Percentiles rank a stretch among this genome's conserved stretches.
These are phyloP conservation scores for Botryotinia narcissicola DNA, from an alignment of 2,329 filamentous ascomycete species.

Conservation along the genomic window DNA sequence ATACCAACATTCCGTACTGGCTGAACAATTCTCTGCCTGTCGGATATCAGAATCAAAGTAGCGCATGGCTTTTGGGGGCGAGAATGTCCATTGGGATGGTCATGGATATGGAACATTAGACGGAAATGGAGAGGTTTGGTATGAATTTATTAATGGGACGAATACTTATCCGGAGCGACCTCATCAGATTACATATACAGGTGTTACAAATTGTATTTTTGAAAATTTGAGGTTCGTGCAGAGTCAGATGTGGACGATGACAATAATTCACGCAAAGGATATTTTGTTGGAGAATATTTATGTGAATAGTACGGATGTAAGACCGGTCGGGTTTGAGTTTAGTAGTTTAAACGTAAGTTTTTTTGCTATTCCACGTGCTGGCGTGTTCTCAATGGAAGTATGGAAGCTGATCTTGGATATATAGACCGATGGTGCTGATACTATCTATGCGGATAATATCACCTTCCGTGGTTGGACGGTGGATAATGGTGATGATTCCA, in stretches of 20 bases:
- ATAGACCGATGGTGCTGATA: conserved; percentile 49
- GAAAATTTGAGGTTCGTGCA: conserved; percentile 51
- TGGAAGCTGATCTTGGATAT: conserved; percentile 43
- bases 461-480: conserved; percentile 51
- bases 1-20: conserved; percentile 12
- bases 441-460: conserved; percentile 52
- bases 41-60: conserved; percentile 55
- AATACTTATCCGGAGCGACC: conserved; percentile 51
- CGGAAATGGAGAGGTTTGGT: conserved; percentile 61
- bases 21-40: conserved; percentile 46
- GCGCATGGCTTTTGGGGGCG: conserved; percentile 55
- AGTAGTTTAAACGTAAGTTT: conserved; percentile 15
- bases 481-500: conserved; percentile 52
- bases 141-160: conserved; percentile 47
- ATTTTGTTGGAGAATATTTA: conserved; percentile 50
- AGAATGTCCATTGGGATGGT: conserved; percentile 50
- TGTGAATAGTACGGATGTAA: conserved; percentile 47
- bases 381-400: background rate
- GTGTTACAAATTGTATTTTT: conserved; percentile 48
- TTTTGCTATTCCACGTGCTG: background rate
- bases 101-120: conserved; percentile 53
- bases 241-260: conserved; percentile 60
- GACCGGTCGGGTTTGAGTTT: conserved; percentile 11
- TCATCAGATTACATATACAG: conserved; percentile 51
- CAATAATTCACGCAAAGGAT: conserved; percentile 42